Evolutionary conservation across 208 protist species (phyloP).

Genomic region (Trypanosoma vivax): DNA sequence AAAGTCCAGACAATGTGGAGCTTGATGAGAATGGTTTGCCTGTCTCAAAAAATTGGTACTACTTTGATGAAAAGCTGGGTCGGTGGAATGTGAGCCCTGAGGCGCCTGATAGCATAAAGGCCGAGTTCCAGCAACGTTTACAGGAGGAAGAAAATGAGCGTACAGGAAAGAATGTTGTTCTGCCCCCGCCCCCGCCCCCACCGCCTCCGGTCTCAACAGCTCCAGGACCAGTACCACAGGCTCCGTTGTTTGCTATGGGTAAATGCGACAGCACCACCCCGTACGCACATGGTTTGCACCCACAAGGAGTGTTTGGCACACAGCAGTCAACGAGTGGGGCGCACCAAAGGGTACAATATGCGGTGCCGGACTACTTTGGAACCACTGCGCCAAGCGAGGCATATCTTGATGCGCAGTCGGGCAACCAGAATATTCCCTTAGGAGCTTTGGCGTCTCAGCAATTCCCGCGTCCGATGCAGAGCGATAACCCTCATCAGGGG

Average conservation of each 20-base stretch:
- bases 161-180: slow-evolving; percentile 30
- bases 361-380: slow-evolving; percentile 61
- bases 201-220: slow-evolving; percentile 6
- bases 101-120: slow-evolving; percentile 57
- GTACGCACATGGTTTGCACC: not conserved
- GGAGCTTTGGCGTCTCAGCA: not conserved
- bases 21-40: slow-evolving; percentile 80
- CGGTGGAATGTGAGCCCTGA: slow-evolving; percentile 71
- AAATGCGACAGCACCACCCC: not conserved
- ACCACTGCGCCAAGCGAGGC: not conserved
- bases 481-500: too few relatives aligned
- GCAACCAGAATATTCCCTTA: too few relatives aligned
- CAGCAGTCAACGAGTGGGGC: not conserved
- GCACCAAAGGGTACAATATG: slow-evolving; percentile 46
- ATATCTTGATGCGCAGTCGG: not conserved
- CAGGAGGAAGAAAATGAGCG: slow-evolving; percentile 52
- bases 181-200: slow-evolving; percentile 24
- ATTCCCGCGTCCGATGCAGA: not conserved
- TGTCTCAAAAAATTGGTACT: slow-evolving; percentile 78
- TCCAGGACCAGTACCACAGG: not conserved
- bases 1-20: slow-evolving; percentile 36
- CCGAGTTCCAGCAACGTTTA: slow-evolving; percentile 55
- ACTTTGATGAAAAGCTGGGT: slow-evolving; percentile 56
- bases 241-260: not conserved
- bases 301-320: slow-evolving; percentile 11